Conservation (phyloP, 345 rosid genomes). For the Atalantia buxifolia region DNA sequence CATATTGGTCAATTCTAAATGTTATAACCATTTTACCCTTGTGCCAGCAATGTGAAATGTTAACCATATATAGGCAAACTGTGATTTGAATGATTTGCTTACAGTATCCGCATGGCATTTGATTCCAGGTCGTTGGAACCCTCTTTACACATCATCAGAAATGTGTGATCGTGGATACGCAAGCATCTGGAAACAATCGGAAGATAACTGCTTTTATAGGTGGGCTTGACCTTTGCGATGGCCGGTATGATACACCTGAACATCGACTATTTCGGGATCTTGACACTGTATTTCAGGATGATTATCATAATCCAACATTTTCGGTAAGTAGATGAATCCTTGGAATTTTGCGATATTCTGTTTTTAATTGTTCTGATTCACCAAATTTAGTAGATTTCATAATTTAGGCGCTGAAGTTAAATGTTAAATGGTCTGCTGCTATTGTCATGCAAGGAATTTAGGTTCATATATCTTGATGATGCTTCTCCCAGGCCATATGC, state of each 20-base stretch:
- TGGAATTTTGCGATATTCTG: not conserved
- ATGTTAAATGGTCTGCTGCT: not conserved
- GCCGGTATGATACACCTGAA: conserved; percentile 72
- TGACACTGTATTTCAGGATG: conserved; percentile 45
- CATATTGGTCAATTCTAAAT: not conserved
- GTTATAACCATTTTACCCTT: too few relatives aligned
- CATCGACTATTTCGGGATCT: conserved; percentile 60
- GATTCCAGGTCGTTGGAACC: conserved; percentile 66
- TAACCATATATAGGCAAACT: too few relatives aligned
- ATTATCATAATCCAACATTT: conserved; percentile 66
- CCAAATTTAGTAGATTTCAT: not conserved
- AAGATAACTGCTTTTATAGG: conserved; percentile 61
- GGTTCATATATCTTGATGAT: not conserved
- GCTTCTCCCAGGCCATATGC: not conserved
- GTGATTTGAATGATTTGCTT: not conserved
- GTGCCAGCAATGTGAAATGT: too few relatives aligned
- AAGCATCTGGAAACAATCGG: conserved; percentile 57
- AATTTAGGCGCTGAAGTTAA: not conserved
- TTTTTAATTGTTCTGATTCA: not conserved
- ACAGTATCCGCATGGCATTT: not conserved
- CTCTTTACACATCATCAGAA: conserved; percentile 74
- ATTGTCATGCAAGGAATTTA: not conserved
- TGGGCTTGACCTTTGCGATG: conserved; percentile 77
- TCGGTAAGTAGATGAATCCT: conserved; percentile 35
- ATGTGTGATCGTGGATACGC: conserved; percentile 68